Evolutionary conservation across 2,329 filamentous ascomycete species (phyloP), one percentile per base, ranked within the genome.

Genomic region (Exophiala spinifera): DNA sequence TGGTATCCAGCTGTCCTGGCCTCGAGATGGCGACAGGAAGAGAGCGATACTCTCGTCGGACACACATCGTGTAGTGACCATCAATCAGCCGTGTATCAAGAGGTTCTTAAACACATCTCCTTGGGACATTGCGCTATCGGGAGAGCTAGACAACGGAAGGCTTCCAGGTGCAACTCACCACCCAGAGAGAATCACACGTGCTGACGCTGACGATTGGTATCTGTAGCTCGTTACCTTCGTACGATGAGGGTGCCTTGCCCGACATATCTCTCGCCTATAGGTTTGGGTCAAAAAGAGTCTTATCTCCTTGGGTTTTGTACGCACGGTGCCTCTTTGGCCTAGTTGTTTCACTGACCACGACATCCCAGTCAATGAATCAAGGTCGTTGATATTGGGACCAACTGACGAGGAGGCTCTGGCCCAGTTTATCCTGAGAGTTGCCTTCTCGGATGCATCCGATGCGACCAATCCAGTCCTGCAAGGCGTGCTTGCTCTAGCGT

Each of bases 1-100:
- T 46, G 57, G 57, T 23, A 55, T 60, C 21, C 47, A 55, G 51
- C 49, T 60, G 40, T 57, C 57, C 39, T 60, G 57, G 57, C 57
- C 57, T 47, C 57, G 57, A 49, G 40, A 53, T 20, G 51, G 51
- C 47, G 57, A 60, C 49, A 53, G 46, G 34, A 57, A 53, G 48
- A 55, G 57, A 47, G 49, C 57, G 34, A 47, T 53, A 10, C 20
- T 57, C 43, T 47, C 31, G 46, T 51, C 33, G 36, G 51, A 54
- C 25, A 47, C 42, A 19, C 46, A 17, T 36, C 11, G 25, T n/a
- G 33, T 21, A 51, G 47, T 23, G 23, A 25, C 28, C 45, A 19
- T 34, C 40, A 19, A 43, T 48, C 53, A 33, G 46, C 36, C 44
- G 25, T 43, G 49, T 37, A 23, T 52, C 49, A 56, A 49, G 44